Base-by-base conservation (phyloP, 768 basidiomycete species). In the Melanogaster broomeanus region DNA sequence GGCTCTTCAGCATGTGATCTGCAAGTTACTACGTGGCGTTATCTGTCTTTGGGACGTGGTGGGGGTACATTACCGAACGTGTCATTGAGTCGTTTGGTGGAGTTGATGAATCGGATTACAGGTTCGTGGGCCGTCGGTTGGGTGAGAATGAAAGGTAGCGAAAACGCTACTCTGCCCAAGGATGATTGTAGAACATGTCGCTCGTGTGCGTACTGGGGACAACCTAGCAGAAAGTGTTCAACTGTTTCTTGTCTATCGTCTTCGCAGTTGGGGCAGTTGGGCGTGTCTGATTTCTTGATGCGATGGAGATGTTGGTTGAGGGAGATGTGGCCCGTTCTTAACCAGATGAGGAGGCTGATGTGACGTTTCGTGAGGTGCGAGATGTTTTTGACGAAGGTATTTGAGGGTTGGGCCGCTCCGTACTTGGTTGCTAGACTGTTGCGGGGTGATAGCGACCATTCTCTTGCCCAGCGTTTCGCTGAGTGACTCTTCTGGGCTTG, bases 271-370 rank as follows among this genome's bases (percentile, higher is more conserved):
- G 57, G 60, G 45, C 63, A 65, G 1, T 38, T 7, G 0, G 63
- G 63, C 1, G 62, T 53, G 12, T 52, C 53, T 8, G 47, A 42
- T 27, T 50, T 51, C 15, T 40, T 35, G 4, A 64, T 62, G 21
- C 47, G 53, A 31, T 65, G 57, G 0, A 65, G 54, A 46, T 63
- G 54, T 19, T 54, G 50, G 35, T 58, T 53, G 0, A 65, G 61
- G 5, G 45, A 33, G 28, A 48, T 35, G 48, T 66, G 63, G 22
- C 54, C 52, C 2, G 58, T 55, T 1, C 50, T 53, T 2, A 65
- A 51, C 37, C 64, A 60, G 7, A 60, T 22, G 18, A 65, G 39
- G 3, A 61, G 25, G 31, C 48, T 53, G 12, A 54, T 46, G 33
- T 35, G 34, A 1, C 34, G 3, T 35, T 35, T 35, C 6, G 34